Conservation (phyloP, 2,329 filamentous ascomycete species). For the Stagonosporopsis chrysanthemi region DNA sequence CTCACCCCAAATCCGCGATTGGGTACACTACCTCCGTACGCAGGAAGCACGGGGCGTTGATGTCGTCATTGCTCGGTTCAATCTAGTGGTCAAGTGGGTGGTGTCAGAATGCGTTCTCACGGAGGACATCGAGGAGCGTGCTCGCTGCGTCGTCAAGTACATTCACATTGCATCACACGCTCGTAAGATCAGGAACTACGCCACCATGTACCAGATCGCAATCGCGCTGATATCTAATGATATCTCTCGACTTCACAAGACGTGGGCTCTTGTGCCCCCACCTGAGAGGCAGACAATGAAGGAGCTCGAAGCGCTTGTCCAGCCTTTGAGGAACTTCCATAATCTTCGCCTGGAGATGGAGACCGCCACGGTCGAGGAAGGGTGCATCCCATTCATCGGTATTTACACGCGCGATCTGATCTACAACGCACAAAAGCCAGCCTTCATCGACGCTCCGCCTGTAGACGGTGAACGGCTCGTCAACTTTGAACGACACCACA, state of each 20-base stretch:
- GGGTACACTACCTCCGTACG: conserved; percentile 81
- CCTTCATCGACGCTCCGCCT: conserved; percentile 73
- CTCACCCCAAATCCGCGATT: conserved; percentile 72
- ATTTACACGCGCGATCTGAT: conserved; percentile 83
- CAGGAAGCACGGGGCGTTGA: conserved; percentile 78
- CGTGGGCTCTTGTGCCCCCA: conserved; percentile 74
- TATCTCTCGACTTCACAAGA: conserved; percentile 70
- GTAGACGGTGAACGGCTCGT: conserved; percentile 68
- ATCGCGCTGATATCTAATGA: conserved; percentile 79
- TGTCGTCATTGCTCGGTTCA: conserved; percentile 85
- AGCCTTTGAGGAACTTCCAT: conserved; percentile 79
- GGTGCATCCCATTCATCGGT: conserved; percentile 84
- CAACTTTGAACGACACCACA: conserved; percentile 84
- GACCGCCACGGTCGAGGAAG: conserved; percentile 66
- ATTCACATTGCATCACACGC: conserved; percentile 83
- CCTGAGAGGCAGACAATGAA: conserved; percentile 70
- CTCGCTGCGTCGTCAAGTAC: conserved; percentile 78
- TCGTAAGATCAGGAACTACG: conserved; percentile 79
- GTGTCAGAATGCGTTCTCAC: conserved; percentile 82
- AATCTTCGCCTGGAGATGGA: conserved; percentile 83
- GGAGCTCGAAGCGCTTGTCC: conserved; percentile 75
- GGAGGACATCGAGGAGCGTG: conserved; percentile 73
- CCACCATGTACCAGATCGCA: conserved; percentile 81
- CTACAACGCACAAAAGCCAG: conserved; percentile 80
- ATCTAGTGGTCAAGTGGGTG: conserved; percentile 87